Conservation (phyloP, 2,329 filamentous ascomycete species). For the Rhynchosporium graminicola region DNA sequence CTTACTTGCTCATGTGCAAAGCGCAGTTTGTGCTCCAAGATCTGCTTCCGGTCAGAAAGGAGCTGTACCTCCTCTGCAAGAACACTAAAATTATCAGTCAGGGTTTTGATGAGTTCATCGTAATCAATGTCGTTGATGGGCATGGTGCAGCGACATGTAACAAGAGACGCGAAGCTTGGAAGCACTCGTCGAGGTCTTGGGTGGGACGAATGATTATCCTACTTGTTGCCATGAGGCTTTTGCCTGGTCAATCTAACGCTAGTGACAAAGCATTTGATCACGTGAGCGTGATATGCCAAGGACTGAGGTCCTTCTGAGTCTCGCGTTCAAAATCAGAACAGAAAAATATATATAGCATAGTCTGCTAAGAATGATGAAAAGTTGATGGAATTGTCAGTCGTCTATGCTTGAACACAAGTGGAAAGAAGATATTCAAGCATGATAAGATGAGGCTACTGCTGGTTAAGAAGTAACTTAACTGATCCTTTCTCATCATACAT, state of each 20-base stretch:
- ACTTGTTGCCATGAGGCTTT: neutral
- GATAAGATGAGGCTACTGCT: no score
- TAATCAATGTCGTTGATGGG: slow-evolving; percentile 36
- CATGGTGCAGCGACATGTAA: slow-evolving; percentile 31
- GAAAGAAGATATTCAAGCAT: no score
- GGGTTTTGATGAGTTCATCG: slow-evolving; percentile 52
- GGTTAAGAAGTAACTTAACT: no score
- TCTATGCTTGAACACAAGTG: no score
- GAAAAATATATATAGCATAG: no score
- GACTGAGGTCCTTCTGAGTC: neutral
- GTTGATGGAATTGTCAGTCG: no score
- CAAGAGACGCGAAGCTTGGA: slow-evolving; percentile 10
- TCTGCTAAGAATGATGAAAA: no score
- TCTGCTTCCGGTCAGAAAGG: slow-evolving; percentile 62
- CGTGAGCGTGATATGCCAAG: neutral
- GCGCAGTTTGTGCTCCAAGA: slow-evolving; percentile 66
- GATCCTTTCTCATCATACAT: slow-evolving; percentile 3
- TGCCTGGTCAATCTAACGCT: neutral
- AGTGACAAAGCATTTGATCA: slow-evolving; percentile 9
- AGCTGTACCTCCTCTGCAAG: slow-evolving; percentile 66
- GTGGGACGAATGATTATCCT: neutral
- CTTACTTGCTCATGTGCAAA: slow-evolving; percentile 68
- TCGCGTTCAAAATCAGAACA: no score
- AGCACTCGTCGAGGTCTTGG: slow-evolving; percentile 15
- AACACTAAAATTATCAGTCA: slow-evolving; percentile 65